phyloP scores from a whole-genome alignment of 306 rosid genomes.

The Gillenia trifoliata region DNA sequence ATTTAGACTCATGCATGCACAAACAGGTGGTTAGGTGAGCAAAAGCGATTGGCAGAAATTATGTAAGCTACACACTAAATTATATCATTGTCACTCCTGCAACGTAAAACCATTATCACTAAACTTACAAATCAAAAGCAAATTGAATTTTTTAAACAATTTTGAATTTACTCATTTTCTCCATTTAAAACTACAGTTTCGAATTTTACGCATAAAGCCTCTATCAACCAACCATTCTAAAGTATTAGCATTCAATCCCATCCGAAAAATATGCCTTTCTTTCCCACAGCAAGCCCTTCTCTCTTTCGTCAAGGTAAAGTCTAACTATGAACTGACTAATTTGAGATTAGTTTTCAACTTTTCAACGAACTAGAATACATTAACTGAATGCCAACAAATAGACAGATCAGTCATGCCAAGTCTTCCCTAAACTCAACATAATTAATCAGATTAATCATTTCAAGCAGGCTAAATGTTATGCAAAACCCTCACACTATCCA shows the following conservation, averaged over 20 bases:
- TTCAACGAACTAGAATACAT: not conserved
- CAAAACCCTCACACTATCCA: conserved; percentile 2
- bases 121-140: not conserved
- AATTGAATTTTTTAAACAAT: not conserved
- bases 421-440: conserved; percentile 4
- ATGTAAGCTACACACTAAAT: not conserved
- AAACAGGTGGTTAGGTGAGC: conserved; percentile 8
- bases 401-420: not conserved
- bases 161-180: not conserved
- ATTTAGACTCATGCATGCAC: conserved; percentile 2
- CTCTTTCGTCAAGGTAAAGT: conserved; percentile 1
- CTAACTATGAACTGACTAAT: not conserved
- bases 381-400: not conserved
- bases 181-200: not conserved
- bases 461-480: conserved; percentile 14
- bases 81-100: not conserved
- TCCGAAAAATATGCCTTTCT: not conserved
- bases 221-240: not conserved
- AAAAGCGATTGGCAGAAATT: not conserved
- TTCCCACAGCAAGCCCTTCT: not conserved
- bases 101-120: not conserved
- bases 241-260: not conserved
- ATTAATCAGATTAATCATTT: conserved; percentile 17
- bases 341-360: not conserved
- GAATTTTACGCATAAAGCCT: not conserved